Conservation (phyloP, 768 basidiomycete species). For the Russula dissimulans region DNA sequence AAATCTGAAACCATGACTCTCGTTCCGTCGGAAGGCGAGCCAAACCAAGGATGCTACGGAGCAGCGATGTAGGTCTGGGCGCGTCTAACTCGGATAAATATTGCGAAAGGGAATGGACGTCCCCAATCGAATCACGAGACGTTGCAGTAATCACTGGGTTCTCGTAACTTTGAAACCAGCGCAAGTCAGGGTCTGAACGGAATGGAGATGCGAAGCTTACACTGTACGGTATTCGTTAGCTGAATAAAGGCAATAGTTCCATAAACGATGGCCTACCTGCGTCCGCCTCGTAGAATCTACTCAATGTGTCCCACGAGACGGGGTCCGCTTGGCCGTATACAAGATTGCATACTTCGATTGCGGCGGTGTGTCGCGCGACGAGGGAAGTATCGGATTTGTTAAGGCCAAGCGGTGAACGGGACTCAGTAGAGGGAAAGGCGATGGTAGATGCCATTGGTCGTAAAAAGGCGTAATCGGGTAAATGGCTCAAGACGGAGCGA, state of each 20-base stretch:
- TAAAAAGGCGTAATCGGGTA: conserved; percentile 15
- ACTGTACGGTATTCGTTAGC: conserved; percentile 15
- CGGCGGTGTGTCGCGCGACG: conserved; percentile 43
- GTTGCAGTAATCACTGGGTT: conserved; percentile 72
- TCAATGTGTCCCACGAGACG: conserved; percentile 42
- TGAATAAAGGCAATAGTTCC: neutral
- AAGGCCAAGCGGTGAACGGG: neutral
- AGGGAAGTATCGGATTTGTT: conserved; percentile 14
- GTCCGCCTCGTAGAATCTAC: conserved; percentile 60
- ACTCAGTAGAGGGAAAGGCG: conserved; percentile 15
- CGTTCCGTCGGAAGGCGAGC: conserved; percentile 27
- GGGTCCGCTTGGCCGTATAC: conserved; percentile 50
- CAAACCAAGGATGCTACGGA: conserved; percentile 47
- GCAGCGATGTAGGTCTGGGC: conserved; percentile 54
- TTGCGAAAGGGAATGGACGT: conserved; percentile 55
- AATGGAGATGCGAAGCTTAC: conserved; percentile 14
- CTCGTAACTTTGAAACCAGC: conserved; percentile 46
- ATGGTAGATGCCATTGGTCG: conserved; percentile 25
- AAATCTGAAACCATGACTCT: conserved; percentile 47
- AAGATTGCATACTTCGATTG: conserved; percentile 60
- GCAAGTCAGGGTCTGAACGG: conserved; percentile 33
- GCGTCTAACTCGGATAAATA: conserved; percentile 54
- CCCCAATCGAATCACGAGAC: conserved; percentile 60
- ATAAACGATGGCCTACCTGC: conserved; percentile 42
- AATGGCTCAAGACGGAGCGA: conserved; percentile 22